A percentile compares a stretch with the other conserved stretches of the same genome.
phyloP scores from a whole-genome alignment of 73 alveolate species.

The Tetrahymena borealis region DNA sequence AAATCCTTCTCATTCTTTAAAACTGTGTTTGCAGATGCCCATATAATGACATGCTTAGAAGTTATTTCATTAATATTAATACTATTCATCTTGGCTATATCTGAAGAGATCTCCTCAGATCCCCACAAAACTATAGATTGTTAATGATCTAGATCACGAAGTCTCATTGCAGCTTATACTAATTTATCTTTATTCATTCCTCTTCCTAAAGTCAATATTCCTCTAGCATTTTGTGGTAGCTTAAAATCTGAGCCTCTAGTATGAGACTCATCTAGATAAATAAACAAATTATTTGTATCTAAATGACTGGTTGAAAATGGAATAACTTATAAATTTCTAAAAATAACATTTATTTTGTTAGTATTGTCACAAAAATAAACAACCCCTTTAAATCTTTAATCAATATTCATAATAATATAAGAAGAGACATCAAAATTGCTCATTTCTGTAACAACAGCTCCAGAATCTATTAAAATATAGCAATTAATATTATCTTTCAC shows the following conservation, averaged over 20 bases:
- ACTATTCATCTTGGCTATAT: background rate
- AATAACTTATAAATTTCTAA: background rate
- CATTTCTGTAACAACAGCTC: constrained; percentile 35
- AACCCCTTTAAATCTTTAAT: background rate
- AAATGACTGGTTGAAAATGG: constrained; percentile 24
- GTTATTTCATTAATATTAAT: background rate
- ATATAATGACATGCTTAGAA: background rate
- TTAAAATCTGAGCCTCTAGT: constrained; percentile 45
- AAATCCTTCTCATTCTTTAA: background rate
- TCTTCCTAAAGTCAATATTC: constrained; percentile 37
- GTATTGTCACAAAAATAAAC: constrained; percentile 11
- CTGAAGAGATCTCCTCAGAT: constrained; percentile 8
- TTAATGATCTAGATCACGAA: constrained; percentile 35
- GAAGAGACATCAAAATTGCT: constrained; percentile 13
- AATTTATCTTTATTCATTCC: constrained; percentile 36
- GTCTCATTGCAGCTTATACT: constrained; percentile 43
- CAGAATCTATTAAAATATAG: constrained; percentile 25
- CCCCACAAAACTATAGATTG: constrained; percentile 16
- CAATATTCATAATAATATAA: background rate
- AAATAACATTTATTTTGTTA: constrained; percentile 7
- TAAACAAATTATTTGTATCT: constrained; percentile 14
- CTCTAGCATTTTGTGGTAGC: constrained; percentile 21
- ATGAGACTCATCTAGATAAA: constrained; percentile 45
- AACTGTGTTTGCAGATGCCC: background rate
- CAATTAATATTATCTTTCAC: background rate